Evolutionary conservation across 1,284 basidiomycete genomes (phyloP), one percentile per base, ranked within the genome.

Genomic region (Garcileccinum viscosum): DNA sequence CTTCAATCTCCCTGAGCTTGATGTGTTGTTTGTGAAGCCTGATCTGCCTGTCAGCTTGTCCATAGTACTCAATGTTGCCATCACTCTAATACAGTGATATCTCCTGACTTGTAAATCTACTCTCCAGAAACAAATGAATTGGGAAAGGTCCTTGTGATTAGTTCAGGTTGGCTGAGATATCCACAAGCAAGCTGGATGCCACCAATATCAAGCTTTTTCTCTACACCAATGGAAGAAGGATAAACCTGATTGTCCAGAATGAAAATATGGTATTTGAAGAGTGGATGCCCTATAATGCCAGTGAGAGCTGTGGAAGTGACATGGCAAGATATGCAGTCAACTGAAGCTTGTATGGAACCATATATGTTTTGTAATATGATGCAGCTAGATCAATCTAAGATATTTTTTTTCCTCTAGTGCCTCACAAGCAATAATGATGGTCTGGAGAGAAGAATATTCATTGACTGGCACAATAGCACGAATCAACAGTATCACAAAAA

Each of bases 281-380:
- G 70, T 19, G 80, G 79, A 19, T 76, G 75, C 32, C 80, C 80
- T 63, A 81, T 77, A 56, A 79, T 71, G 22, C 77, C 71, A 9
- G 72, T 68, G 40, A 76, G 70, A 40, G 68, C 58, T 2, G 71
- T 42, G 14, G 74, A 74, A 19, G 47, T 72, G 66, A 78, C 74
- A 24, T 75, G 78, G 62, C 72, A 79, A n/a, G 75, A 78, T 2
- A 74, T 72, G 44, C 78, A 79, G 58, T 78, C 77, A 22, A 80
- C 77, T 4, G 79, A 70, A 24, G 78, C 77, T 66, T 81, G 80
- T 1, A 80, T 81, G 4, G 80, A 80, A n/a, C 80, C 80, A 63
- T 81, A 81, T 72, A 80, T 78, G 68, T 81, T 81, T 56, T 74
- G 76, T 60, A 79, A 69, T 32, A 66, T 72, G 63, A 80, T 76